These are phyloP conservation scores for Trametes polyzona DNA, from an alignment of 1,284 basidiomycete genomes.

Conservation along the genomic window DNA sequence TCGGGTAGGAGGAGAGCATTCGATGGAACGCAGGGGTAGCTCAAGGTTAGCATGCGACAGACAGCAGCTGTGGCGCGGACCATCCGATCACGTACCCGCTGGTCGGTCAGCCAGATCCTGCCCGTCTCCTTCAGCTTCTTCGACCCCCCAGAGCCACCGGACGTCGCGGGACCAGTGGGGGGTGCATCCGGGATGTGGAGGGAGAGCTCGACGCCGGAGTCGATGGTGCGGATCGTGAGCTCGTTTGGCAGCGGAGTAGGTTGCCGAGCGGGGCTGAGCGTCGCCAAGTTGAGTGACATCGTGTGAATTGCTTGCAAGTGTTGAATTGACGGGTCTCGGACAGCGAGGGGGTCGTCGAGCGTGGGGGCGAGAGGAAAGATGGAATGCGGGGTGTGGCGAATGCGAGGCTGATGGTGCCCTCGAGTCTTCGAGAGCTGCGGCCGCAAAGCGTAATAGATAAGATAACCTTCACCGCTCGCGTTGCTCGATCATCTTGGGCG, in stretches of 20 bases:
- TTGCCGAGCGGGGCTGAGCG: constrained; percentile 58
- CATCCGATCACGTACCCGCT: constrained; percentile 54
- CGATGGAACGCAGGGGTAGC: background rate
- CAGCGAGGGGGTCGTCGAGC: too few species aligned
- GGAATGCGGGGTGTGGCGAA: background rate
- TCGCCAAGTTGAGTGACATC: constrained; percentile 82
- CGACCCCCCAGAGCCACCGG: constrained; percentile 55
- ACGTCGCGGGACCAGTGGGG: constrained; percentile 44
- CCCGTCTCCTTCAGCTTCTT: constrained; percentile 66
- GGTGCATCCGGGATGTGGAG: constrained; percentile 58
- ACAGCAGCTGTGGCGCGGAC: background rate
- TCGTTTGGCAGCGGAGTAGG: constrained; percentile 72
- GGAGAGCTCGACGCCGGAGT: constrained; percentile 59
- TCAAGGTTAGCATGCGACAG: constrained; percentile 2
- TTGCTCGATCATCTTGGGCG: background rate
- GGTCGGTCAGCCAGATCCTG: constrained; percentile 65
- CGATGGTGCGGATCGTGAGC: constrained; percentile 56
- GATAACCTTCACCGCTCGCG: background rate
- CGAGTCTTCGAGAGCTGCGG: constrained; percentile 8
- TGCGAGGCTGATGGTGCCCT: background rate
- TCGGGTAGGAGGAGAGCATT: background rate
- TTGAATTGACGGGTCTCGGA: too few species aligned
- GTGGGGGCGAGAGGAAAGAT: too few species aligned
- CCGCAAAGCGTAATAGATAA: constrained; percentile 4
- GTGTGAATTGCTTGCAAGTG: constrained; percentile 12